Evolutionary conservation across 768 basidiomycete genomes (phyloP).

Genomic region (Tylopilus plumbeoviolaceoides): DNA sequence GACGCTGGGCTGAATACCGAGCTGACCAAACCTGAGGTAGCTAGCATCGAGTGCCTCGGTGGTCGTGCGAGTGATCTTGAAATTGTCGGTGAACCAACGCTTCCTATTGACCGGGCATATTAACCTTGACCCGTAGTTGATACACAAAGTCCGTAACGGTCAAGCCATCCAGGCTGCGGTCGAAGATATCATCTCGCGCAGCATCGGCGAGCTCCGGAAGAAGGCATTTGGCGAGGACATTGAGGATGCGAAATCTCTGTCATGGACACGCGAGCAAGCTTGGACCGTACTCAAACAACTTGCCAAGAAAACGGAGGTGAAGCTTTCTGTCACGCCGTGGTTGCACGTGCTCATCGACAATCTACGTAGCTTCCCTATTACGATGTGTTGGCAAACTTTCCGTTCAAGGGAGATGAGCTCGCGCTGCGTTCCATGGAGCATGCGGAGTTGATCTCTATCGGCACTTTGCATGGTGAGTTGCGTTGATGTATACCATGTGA

Average conservation of each 20-base stretch:
- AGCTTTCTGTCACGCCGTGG: slow-evolving; percentile 22
- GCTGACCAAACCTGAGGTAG: slow-evolving; percentile 52
- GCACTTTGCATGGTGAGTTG: slow-evolving; percentile 62
- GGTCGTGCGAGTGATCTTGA: slow-evolving; percentile 90
- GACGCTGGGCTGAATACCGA: slow-evolving; percentile 50
- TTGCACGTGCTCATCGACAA: slow-evolving; percentile 8
- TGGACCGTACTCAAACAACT: slow-evolving; percentile 80
- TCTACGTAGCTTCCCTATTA: slow-evolving; percentile 68
- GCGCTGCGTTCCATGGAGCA: slow-evolving; percentile 84
- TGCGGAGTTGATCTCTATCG: slow-evolving; percentile 80
- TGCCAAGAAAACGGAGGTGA: slow-evolving; percentile 59
- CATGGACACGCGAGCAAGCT: slow-evolving; percentile 85
- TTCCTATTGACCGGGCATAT: background rate
- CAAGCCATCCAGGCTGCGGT: slow-evolving; percentile 74
- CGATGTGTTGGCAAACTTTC: slow-evolving; percentile 73
- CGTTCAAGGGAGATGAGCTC: slow-evolving; percentile 88
- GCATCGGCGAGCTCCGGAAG: slow-evolving; percentile 82
- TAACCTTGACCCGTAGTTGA: slow-evolving; percentile 45
- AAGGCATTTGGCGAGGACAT: slow-evolving; percentile 89
- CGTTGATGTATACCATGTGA: background rate
- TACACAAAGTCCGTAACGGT: slow-evolving; percentile 80
- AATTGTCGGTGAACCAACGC: slow-evolving; percentile 47
- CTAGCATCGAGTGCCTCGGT: slow-evolving; percentile 71
- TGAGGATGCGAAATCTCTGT: slow-evolving; percentile 78
- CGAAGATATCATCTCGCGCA: slow-evolving; percentile 81